Base-by-base conservation (phyloP, 2,329 filamentous ascomycete species). In the Diaporthe citriasiana region DNA sequence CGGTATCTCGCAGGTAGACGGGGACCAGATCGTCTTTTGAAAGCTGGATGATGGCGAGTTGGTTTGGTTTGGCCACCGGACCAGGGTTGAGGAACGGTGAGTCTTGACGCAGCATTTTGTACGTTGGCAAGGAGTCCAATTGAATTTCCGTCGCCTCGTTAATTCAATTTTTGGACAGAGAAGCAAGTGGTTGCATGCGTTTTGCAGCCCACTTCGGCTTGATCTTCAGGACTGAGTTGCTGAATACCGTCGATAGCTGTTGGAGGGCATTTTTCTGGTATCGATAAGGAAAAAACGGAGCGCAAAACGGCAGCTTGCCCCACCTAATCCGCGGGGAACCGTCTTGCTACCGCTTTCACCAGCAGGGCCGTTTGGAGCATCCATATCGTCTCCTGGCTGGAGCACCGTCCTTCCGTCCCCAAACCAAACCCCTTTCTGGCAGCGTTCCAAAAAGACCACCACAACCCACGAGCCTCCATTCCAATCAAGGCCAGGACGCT, bases 11-110 rank as follows among this genome's bases (percentile, higher is more conserved):
- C 38, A 95, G 89, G 75, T 94, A 91, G 35, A 95, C 87, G 10
- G 96, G 95, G 51, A 95, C 88, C 76, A 95, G 91, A 76, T 93
- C 93, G 83, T 98, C 95, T 84, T 95, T 93, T 75, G 94, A 96
- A 70, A 99, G 89, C 81, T 98, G 94, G 73, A 98, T 88, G 76
- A 98, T 93, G 35, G 95, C 94, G 57, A 98, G 89, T 4, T 89
- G 88, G 78, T 93, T 89, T 30, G 90, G 85, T 15, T 88, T 85
- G 5, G 95, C 92, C 27, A 85, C 83, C 4, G 87, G 80, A 22
- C 92, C 91, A 0, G 94, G 92, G 70, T 93, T 89, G 51, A 98
- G 88, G 78, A 99, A 98, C 0, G 95, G 93, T 13, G 95, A 98
- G 2, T 82, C 79, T 19, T 77, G 55, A 78, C n/a, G 79, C 76